Percentiles rank a stretch among this genome's conserved stretches.
Evolutionary conservation across 2,329 filamentous ascomycete species (phyloP).

Genomic region (Bipolaris gigantea): DNA sequence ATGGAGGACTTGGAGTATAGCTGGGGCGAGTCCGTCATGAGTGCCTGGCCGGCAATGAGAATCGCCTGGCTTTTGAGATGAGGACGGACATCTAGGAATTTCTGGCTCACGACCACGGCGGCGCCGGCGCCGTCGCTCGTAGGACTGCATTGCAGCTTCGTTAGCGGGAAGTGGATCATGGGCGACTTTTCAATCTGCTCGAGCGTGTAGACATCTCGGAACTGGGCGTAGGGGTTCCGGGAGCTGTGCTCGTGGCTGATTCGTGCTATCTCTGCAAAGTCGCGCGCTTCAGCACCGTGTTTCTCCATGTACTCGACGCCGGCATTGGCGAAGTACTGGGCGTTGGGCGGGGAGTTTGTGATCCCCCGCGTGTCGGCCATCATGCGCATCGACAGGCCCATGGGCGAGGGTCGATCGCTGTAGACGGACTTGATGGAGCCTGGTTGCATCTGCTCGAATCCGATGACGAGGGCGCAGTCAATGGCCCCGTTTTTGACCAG

Average conservation of each 20-base stretch:
- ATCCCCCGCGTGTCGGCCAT: conserved; percentile 80
- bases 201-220: conserved; percentile 82
- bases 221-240: conserved; percentile 93
- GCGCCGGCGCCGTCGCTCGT: conserved; percentile 91
- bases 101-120: conserved; percentile 83
- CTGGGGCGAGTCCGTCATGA: conserved; percentile 78
- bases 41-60: conserved; percentile 79
- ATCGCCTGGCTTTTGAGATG: conserved; percentile 79
- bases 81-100: conserved; percentile 80
- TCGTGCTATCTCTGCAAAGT: conserved; percentile 92
- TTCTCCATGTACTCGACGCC: conserved; percentile 93
- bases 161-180: conserved; percentile 81
- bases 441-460: conserved; percentile 96
- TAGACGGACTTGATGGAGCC: conserved; percentile 80
- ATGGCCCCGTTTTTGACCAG: conserved; percentile 77
- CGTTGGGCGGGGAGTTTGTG: conserved; percentile 77
- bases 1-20: conserved; percentile 80
- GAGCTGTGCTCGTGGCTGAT: conserved; percentile 88
- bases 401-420: conserved; percentile 79
- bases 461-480: conserved; percentile 86
- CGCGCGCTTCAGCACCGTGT: conserved; percentile 78
- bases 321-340: conserved; percentile 94
- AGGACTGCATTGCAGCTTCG: conserved; percentile 94
- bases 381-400: conserved; percentile 72
- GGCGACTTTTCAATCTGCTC: conserved; percentile 77